phyloP scores from a whole-genome alignment of 495 filamentous ascomycete genomes.

The Neurospora tetraspora region DNA sequence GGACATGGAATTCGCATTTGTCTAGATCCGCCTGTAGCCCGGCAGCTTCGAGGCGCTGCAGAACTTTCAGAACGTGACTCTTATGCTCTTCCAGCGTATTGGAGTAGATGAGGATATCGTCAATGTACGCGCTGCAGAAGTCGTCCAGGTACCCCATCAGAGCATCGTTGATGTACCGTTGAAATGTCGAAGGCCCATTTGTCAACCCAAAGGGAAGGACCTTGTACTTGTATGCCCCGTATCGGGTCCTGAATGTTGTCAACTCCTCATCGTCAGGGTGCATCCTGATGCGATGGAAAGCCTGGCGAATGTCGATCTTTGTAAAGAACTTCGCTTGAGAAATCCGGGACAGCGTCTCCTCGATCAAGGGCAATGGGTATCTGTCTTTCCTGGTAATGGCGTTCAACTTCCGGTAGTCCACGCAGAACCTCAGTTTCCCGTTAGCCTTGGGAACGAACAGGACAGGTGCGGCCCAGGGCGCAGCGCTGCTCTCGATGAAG shows the following conservation, averaged over 20 bases:
- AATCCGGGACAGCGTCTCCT: conserved; percentile 30
- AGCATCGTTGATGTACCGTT: conserved; percentile 23
- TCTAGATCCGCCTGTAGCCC: conserved; percentile 16
- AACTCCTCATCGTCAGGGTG: conserved; percentile 16
- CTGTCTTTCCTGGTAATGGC: conserved; percentile 30
- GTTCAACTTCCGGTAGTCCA: conserved; percentile 38
- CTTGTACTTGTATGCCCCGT: conserved; percentile 21
- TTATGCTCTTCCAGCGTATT: background rate
- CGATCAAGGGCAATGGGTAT: conserved; percentile 36
- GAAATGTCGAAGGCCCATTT: conserved; percentile 18
- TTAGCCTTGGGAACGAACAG: conserved; percentile 27
- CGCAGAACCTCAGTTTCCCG: conserved; percentile 29
- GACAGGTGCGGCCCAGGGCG: conserved; percentile 18
- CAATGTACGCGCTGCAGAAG: conserved; percentile 9
- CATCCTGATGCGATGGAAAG: conserved; percentile 18
- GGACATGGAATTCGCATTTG: conserved; percentile 20
- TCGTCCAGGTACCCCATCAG: conserved; percentile 16
- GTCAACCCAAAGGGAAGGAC: conserved; percentile 28
- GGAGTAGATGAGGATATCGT: conserved; percentile 4
- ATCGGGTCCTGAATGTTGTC: conserved; percentile 23
- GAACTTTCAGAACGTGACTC: background rate
- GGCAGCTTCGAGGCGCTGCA: conserved; percentile 4
- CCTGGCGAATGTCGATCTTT: conserved; percentile 29
- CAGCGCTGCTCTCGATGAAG: background rate
- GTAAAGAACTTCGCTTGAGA: conserved; percentile 27